Evolutionary conservation across 2,329 filamentous ascomycete species (phyloP).

Genomic region (Paramyrothecium roridum): DNA sequence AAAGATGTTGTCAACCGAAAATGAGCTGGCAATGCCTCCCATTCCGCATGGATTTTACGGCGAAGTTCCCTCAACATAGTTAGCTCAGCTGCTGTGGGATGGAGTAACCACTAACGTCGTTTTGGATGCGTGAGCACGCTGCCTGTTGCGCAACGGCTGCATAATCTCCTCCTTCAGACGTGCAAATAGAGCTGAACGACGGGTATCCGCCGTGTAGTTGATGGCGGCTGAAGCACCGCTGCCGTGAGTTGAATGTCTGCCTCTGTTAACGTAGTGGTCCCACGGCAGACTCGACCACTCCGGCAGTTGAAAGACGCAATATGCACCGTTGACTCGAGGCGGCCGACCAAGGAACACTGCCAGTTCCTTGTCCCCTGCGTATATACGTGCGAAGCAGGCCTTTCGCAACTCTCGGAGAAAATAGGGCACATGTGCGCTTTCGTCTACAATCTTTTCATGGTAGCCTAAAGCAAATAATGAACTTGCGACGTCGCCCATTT

Average conservation of each 20-base stretch:
- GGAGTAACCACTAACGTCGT: too few species aligned
- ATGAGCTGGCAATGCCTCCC: conserved; percentile 7
- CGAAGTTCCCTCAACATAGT: conserved; percentile 5
- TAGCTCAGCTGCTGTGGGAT: too few species aligned
- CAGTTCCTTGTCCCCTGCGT: neutral
- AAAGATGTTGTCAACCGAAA: conserved; percentile 6
- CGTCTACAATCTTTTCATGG: neutral
- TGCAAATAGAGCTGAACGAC: conserved; percentile 8
- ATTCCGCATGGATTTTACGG: conserved; percentile 6
- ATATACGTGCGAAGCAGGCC: neutral
- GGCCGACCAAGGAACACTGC: neutral
- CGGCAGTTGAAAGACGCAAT: neutral
- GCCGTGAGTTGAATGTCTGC: neutral
- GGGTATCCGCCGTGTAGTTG: conserved; percentile 10
- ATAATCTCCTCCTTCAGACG: conserved; percentile 12
- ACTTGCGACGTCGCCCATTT: neutral
- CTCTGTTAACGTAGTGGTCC: neutral
- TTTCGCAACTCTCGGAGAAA: neutral
- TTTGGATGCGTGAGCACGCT: too few species aligned
- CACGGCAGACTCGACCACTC: neutral
- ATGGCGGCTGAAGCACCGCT: neutral
- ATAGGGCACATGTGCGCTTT: neutral
- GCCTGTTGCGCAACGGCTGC: conserved; percentile 3
- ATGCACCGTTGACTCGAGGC: neutral
- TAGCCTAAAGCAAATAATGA: neutral